Percentiles rank a stretch among this genome's conserved stretches.
These are phyloP conservation scores for Vanrija sp. DNA, from an alignment of 1,284 basidiomycete species.

Conservation along the genomic window DNA sequence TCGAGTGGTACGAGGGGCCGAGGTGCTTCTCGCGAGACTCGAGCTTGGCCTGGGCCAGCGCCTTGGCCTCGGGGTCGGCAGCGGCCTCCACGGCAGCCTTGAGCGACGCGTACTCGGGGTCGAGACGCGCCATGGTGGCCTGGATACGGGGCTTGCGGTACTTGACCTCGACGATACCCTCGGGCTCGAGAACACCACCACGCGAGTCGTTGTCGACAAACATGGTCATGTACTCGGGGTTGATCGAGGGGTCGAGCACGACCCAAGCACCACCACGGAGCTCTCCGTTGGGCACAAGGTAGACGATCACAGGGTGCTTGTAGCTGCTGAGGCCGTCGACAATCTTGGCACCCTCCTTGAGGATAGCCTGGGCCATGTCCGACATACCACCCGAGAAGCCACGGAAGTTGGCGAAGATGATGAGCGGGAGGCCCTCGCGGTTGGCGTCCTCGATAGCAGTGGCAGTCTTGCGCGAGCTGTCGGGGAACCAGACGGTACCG, in stretches of 20 bases:
- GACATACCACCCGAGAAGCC: constrained; percentile 91
- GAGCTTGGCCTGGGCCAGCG: constrained; percentile 64
- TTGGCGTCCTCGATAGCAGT: constrained; percentile 99
- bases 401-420: constrained; percentile 99
- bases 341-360: constrained; percentile 94
- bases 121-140: constrained; percentile 88
- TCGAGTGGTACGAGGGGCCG: constrained; percentile 85
- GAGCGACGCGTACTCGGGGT: constrained; percentile 73
- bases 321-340: constrained; percentile 96
- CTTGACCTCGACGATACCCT: constrained; percentile 89
- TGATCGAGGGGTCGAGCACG: constrained; percentile 95
- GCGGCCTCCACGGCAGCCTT: constrained; percentile 70
- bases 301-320: constrained; percentile 98
- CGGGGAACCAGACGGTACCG: constrained; percentile 99
- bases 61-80: constrained; percentile 69
- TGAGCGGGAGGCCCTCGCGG: constrained; percentile 91
- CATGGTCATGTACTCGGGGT: constrained; percentile 98
- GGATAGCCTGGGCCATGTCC: constrained; percentile 73
- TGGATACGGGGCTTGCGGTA: constrained; percentile 83
- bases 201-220: constrained; percentile 93
- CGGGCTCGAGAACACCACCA: constrained; percentile 95
- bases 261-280: constrained; percentile 99
- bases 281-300: constrained; percentile 98
- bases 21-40: constrained; percentile 76
- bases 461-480: constrained; percentile 99